These are phyloP conservation scores for Trichosporon ovoides DNA, from an alignment of 1,284 basidiomycete species.

Conservation along the genomic window DNA sequence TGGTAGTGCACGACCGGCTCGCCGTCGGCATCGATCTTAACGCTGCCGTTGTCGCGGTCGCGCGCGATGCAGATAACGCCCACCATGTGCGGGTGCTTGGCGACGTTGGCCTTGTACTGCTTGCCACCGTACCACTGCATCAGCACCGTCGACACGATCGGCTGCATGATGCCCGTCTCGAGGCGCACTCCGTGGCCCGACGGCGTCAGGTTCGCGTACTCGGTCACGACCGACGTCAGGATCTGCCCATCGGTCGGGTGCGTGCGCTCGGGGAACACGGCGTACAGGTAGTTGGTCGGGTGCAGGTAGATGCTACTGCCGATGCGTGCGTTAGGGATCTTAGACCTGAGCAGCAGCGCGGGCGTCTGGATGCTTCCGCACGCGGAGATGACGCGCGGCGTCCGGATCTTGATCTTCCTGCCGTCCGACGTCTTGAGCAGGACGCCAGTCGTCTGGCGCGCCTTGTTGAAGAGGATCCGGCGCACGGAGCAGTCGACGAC, in stretches of 20 bases:
- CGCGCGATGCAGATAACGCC: constrained; percentile 30
- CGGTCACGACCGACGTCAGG: constrained; percentile 49
- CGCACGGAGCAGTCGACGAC: constrained; percentile 34
- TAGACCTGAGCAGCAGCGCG: constrained; percentile 49
- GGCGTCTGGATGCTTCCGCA: constrained; percentile 51
- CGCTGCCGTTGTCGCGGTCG: constrained; percentile 34
- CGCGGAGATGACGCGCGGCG: constrained; percentile 47
- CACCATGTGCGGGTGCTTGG: constrained; percentile 26
- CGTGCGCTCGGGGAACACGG: constrained; percentile 48
- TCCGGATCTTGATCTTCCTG: constrained; percentile 34
- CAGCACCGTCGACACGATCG: constrained; percentile 42
- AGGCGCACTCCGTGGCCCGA: constrained; percentile 49
- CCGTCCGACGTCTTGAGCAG: constrained; percentile 23
- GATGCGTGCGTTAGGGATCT: constrained; percentile 49
- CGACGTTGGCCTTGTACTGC: constrained; percentile 46
- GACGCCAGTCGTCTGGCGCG: constrained; percentile 27
- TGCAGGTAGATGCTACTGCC: constrained; percentile 51
- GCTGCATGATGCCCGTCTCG: constrained; percentile 50
- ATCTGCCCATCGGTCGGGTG: constrained; percentile 51
- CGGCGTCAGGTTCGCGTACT: constrained; percentile 40
- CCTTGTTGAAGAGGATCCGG: constrained; percentile 41
- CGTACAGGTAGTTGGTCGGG: constrained; percentile 49
- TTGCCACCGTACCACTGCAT: constrained; percentile 39
- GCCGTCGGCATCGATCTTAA: constrained; percentile 45
- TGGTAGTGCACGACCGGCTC: constrained; percentile 47